Percentiles rank a stretch among this genome's conserved stretches.
Conservation (phyloP, 441 rosid species). For the Hura crepitans region DNA sequence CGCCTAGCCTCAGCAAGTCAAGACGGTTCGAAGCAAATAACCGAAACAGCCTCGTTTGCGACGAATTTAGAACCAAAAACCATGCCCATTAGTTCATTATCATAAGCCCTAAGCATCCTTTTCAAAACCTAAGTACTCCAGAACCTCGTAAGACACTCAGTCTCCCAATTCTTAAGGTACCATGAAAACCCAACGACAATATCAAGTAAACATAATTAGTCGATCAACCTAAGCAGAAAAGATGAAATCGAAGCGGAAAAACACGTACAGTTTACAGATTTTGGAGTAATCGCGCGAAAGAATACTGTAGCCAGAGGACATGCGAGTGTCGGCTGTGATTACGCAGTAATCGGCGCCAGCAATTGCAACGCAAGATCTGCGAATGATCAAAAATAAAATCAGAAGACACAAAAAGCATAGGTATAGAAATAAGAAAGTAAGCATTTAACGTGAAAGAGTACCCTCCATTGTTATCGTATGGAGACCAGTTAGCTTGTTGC, state of each 20-base stretch:
- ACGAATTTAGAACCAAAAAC: neutral
- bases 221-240: neutral
- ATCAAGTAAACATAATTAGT: neutral
- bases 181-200: conserved; percentile 11
- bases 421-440: neutral
- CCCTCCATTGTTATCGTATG: conserved; percentile 77
- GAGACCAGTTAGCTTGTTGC: conserved; percentile 78
- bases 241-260: neutral
- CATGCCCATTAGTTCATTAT: too few relatives aligned
- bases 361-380: conserved; percentile 86
- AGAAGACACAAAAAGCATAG: neutral
- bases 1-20: neutral
- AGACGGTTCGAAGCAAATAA: neutral
- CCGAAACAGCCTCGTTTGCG: neutral
- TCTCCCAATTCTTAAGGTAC: neutral
- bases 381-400: neutral
- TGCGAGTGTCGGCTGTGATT: conserved; percentile 86
- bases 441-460: neutral
- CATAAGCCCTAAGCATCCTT: neutral
- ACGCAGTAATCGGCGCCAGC: conserved; percentile 98
- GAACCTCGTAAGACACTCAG: neutral
- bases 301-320: conserved; percentile 89
- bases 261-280: conserved; percentile 59
- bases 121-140: neutral
- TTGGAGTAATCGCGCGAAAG: conserved; percentile 94